Percentiles rank a stretch among this genome's conserved stretches.
These are phyloP conservation scores for Fusarium burgessii DNA, from an alignment of 2,329 filamentous ascomycete genomes.

Conservation along the genomic window DNA sequence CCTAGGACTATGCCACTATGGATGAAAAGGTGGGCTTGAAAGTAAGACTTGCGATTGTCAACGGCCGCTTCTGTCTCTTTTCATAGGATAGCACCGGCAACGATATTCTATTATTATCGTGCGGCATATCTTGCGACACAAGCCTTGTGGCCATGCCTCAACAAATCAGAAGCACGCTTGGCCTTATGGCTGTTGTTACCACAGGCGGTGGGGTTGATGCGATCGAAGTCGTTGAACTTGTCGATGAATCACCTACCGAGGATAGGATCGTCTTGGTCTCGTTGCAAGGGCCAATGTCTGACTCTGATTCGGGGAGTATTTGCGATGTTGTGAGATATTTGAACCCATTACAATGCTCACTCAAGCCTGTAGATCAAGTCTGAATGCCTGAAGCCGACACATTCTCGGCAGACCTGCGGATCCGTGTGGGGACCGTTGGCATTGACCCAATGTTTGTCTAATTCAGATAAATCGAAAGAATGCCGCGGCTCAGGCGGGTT, in stretches of 20 bases:
- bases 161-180: slow-evolving; percentile 24
- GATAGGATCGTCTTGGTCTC: neutral
- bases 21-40: neutral
- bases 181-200: slow-evolving; percentile 18
- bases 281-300: slow-evolving; percentile 4
- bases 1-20: neutral
- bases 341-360: slow-evolving; percentile 36
- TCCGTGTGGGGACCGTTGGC: slow-evolving; percentile 33
- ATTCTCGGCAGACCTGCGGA: slow-evolving; percentile 32
- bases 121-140: slow-evolving; percentile 28
- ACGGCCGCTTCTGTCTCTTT: neutral
- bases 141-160: slow-evolving; percentile 21
- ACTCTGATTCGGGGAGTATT: neutral
- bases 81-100: slow-evolving; percentile 8
- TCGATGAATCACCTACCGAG: neutral
- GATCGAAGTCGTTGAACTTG: neutral
- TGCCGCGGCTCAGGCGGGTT: slow-evolving; percentile 32
- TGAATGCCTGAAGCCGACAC: slow-evolving; percentile 28
- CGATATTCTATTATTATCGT: slow-evolving; percentile 41
- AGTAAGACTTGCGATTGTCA: slow-evolving; percentile 8
- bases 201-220: slow-evolving; percentile 23
- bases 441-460: slow-evolving; percentile 21
- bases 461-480: slow-evolving; percentile 32
- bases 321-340: slow-evolving; percentile 14
- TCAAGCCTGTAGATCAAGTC: slow-evolving; percentile 37